A percentile compares a stretch with the other conserved stretches of the same genome.
Conservation (phyloP, 768 basidiomycete species). For the Termitomyces sp. region DNA sequence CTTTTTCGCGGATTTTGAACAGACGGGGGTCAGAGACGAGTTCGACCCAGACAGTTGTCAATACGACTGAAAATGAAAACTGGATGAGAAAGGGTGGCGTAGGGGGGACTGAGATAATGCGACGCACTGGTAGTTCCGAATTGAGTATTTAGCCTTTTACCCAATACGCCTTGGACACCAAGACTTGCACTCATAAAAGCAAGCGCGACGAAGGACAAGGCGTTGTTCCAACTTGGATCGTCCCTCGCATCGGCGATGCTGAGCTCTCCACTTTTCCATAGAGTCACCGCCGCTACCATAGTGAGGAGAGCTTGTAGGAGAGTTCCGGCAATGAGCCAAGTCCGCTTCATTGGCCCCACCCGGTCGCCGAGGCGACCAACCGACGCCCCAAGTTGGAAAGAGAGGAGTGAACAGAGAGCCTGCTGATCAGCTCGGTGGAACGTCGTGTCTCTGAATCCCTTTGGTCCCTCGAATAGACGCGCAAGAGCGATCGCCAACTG, state of each 20-base stretch:
- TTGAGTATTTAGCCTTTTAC: conserved; percentile 75
- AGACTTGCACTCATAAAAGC: conserved; percentile 81
- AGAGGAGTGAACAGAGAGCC: conserved; percentile 70
- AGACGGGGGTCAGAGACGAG: conserved; percentile 79
- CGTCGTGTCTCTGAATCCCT: conserved; percentile 42
- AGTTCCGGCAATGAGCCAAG: conserved; percentile 72
- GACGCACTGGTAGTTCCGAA: conserved; percentile 72
- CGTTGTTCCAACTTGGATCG: conserved; percentile 68
- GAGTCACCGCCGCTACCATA: conserved; percentile 64
- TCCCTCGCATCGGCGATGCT: conserved; percentile 52
- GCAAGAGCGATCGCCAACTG: conserved; percentile 80
- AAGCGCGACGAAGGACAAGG: conserved; percentile 63
- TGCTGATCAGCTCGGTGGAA: conserved; percentile 85
- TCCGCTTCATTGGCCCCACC: conserved; percentile 67
- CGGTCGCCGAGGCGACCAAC: conserved; percentile 82
- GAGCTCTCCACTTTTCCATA: conserved; percentile 65
- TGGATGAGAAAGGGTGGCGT: too few relatives aligned
- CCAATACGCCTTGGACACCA: conserved; percentile 85
- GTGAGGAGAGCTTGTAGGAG: conserved; percentile 74
- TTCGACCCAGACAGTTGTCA: conserved; percentile 89
- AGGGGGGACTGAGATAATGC: conserved; percentile 8
- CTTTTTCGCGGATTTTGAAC: conserved; percentile 49
- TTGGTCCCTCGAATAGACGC: conserved; percentile 62
- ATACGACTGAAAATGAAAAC: conserved; percentile 51
- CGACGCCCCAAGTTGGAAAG: conserved; percentile 77